Evolutionary conservation across 202 grass and related monocot genomes (phyloP), one percentile per base, ranked within the genome.

Genomic region (Carex arenaria): DNA sequence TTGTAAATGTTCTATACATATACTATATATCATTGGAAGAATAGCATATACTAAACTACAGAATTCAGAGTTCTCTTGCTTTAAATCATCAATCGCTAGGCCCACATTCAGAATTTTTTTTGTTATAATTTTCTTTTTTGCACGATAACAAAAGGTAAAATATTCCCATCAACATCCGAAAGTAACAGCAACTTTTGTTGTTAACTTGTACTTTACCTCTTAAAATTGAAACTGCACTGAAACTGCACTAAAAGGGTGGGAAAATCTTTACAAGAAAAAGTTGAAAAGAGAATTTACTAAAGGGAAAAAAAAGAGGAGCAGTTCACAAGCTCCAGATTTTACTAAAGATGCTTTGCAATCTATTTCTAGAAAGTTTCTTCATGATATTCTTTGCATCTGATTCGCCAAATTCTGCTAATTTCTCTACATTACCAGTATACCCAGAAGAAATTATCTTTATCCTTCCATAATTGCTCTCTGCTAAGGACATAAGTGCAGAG

Each of bases 291-390:
- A 52, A 83, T 76, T 14, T 43, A 34, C 47, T 3, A 65, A 62
- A 32, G 52, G 1, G 13, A 11, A 56, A 53, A 36, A 62, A 4
- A 76, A 47, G 53, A n/a, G 9, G 4, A 78, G 68, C 28, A 97
- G 87, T 63, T 90, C 84, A 94, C n/a, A 51, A 80, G 77, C 88
- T 92, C 95, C 92, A 98, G 84, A 98, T 98, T 86, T 92, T 92
- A 57, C 88, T 89, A 61, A 93, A 80, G 36, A 95, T 91, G 3
- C 86, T 88, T 56, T 90, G 87, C 30, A 95, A 68, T 85, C 84
- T 95, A 90, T 81, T 98, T 77, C 72, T 78, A 36, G 87, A 90
- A 55, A 98, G 89, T 81, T 93, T 98, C 87, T 93, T 98, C 49
- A 98, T 74, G 17, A 93, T 83, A 64, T 89, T 95, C 80, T 89